Evolutionary conservation across 1,139 yeast genomes (phyloP), one percentile per base, ranked within the genome.

Genomic region (Scheffersomyces parashehatae): DNA sequence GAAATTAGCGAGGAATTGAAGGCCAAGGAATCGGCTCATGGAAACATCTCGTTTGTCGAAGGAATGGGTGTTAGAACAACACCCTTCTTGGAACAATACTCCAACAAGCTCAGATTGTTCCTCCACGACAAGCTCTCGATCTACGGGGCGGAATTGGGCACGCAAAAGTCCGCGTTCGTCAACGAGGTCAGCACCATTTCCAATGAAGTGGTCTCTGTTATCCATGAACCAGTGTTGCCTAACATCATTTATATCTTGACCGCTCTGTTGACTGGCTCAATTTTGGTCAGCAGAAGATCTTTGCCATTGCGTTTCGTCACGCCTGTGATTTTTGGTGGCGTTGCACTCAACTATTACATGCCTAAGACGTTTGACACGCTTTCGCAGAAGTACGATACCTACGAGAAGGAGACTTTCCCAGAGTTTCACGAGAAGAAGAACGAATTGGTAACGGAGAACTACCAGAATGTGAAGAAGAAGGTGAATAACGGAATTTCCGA

Each of bases 1-100:
- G 62, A 66, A 29, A 73, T 76, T 29, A 47, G 70, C 11, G 43
- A 55, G 10, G 68, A 67, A 36, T 60, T 77, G 52, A 59, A 65
- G 49, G 55, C 62, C 34, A 53, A 71, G 49, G 81, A 76, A 54
- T 57, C 73, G 1, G 45, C 65, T 4, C 76, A 75, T 47, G 73
- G 76, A 7, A 64, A 70, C 37, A 68, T 70, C 32, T 58, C 73
- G 6, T 69, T 74, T 40, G 60, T 79, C 38, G 64, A 77, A 24
- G 84, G 84, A n/a, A 79, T 79, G 78, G 71, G 71, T 5, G 68
- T 80, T 40, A 65, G 82, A 48, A 60, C 81, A 6, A 62, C 77
- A 3, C 79, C 82, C 29, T 60, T 59, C 41, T 64, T 79, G 45
- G 81, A 79, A 52, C 53, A 61, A 15, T 70, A 68, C 47, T 53